Evolutionary conservation across 176 grass and related monocot species (phyloP), one percentile per base, ranked within the genome.

Genomic region (Cenchrus fungigraminus): DNA sequence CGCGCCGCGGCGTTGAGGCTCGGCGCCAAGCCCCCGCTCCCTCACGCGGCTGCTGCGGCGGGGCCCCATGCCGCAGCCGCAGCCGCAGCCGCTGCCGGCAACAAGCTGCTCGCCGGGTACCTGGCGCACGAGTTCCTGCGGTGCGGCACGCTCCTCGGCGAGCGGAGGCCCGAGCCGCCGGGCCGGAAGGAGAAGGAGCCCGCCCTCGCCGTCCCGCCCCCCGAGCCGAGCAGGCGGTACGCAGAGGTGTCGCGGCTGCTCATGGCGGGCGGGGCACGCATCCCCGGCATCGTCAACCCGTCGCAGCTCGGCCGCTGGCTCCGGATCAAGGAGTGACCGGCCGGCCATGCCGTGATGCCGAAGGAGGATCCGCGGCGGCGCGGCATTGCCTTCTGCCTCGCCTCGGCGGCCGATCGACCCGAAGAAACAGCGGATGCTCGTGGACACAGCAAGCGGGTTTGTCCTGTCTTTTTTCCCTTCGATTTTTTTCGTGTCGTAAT

Each of bases 41-140:
- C 82, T 25, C 71, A 74, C 29, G 66, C 20, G 4, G 65, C 19
- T 2, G 17, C 70, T 19, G 9, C 78, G 29, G 29, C 58, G 72
- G 64, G 78, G 62, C 5, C 52, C 45, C n/a, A 73, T 47, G 28
- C 9, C 25, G 20, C 2, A 8, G 57, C 20, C 25, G 57, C 2
- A 19, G 57, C 19, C 17, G 8, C 2, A 20, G 59, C n/a, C 55
- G 55, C 0, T 17, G 67, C 58, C 67, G 86, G 55, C n/a, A 89
- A 82, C 89, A 91, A 89, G 89, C 84, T 95, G n/a, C 71, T 98
- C 15, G 97, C 91, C 28, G 97, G 93, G 58, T 88, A 92, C 87
- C 84, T 98, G 55, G 97, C 97, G 15, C 93, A 98, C 83, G 93
- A 98, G 88, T 95, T 91, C 84, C 91, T 95, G 83, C 83, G 42